phyloP scores from a whole-genome alignment of 2,329 filamentous ascomycete genomes.

The Penicillium vulpinum region DNA sequence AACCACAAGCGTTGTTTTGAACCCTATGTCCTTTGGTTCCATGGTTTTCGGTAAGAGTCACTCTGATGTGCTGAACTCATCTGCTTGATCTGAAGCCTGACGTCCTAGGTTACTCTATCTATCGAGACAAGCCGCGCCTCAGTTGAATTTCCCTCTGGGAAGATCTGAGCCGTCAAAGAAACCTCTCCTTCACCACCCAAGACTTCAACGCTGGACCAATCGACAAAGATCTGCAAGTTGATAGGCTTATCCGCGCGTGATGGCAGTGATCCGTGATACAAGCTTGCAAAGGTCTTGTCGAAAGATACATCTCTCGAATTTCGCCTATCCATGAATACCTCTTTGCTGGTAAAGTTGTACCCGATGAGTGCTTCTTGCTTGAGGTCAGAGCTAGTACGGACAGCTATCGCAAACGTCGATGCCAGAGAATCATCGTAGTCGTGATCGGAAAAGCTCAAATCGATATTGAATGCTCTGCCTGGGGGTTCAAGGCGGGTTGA shows the following conservation, averaged over 20 bases:
- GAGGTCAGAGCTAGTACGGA: constrained; percentile 21
- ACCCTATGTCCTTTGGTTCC: no score
- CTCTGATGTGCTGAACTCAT: constrained; percentile 12
- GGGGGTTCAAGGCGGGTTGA: constrained; percentile 13
- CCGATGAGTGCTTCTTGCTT: constrained; percentile 28
- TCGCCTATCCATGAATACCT: constrained; percentile 28
- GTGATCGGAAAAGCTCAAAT: constrained; percentile 21
- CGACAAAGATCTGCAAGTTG: constrained; percentile 25
- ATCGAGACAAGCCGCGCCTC: constrained; percentile 18
- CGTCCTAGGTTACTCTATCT: constrained; percentile 15
- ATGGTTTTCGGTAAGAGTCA: no score
- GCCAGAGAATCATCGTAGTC: background rate
- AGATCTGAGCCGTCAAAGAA: constrained; percentile 32
- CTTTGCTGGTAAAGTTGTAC: constrained; percentile 26
- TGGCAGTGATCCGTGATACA: constrained; percentile 21
- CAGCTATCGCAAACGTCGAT: constrained; percentile 22
- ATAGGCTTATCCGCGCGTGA: constrained; percentile 20
- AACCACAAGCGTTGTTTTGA: background rate
- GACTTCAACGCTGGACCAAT: constrained; percentile 33
- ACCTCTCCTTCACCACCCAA: constrained; percentile 30
- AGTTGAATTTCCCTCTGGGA: constrained; percentile 22
- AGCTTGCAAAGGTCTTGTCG: constrained; percentile 24
- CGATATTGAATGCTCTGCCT: constrained; percentile 22
- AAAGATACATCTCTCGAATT: constrained; percentile 24
- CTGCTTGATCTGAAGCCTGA: constrained; percentile 7